These are phyloP conservation scores for Fusarium concolor DNA, from an alignment of 2,329 filamentous ascomycete genomes.

Conservation along the genomic window DNA sequence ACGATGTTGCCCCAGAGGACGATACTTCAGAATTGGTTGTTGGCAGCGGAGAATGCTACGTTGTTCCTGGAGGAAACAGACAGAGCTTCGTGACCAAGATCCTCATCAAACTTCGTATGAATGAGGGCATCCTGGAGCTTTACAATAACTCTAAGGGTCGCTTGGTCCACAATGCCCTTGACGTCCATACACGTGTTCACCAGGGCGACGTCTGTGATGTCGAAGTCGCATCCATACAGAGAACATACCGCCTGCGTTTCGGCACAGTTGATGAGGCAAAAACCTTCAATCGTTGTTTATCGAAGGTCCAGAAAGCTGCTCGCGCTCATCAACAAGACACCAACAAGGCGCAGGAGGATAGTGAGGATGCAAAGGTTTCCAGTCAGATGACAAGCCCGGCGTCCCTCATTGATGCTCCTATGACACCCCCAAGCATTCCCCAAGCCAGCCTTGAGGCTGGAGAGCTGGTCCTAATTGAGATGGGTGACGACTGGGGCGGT, in stretches of 20 bases:
- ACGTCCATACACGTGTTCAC: conserved; percentile 34
- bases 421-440: no score
- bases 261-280: conserved; percentile 16
- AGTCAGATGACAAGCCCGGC: neutral
- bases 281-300: conserved; percentile 26
- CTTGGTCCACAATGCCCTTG: conserved; percentile 34
- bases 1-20: neutral
- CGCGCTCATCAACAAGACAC: neutral
- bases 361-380: neutral
- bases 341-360: neutral
- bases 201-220: conserved; percentile 42
- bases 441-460: no score
- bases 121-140: conserved; percentile 21
- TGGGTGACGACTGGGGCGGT: neutral
- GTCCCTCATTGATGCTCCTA: neutral
- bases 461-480: neutral
- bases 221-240: neutral
- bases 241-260: conserved; percentile 38
- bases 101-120: conserved; percentile 32
- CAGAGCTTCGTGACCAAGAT: conserved; percentile 21
- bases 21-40: conserved; percentile 24
- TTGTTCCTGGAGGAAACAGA: conserved; percentile 25
- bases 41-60: conserved; percentile 31
- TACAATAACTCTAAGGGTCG: conserved; percentile 14
- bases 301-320: conserved; percentile 18